phyloP scores from a whole-genome alignment of 208 protist species.

The Leishmania lainsoni region DNA sequence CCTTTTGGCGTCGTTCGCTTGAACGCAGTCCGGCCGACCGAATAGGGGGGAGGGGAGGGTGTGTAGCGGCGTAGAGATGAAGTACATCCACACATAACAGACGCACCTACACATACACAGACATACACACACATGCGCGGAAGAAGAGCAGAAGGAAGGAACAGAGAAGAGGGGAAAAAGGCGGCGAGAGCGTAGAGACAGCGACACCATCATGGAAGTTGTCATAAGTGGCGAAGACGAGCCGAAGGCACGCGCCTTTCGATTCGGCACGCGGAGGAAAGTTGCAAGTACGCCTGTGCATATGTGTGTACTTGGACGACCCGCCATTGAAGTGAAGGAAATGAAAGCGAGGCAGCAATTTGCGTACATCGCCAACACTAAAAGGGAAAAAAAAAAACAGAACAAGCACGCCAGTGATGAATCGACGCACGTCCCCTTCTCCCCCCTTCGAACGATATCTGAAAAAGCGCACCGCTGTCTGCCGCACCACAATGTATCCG shows the following conservation, averaged over 20 bases:
- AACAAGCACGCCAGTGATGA: background rate
- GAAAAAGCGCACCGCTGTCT: background rate
- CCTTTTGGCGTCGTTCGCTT: background rate
- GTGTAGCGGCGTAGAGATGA: background rate
- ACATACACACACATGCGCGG: background rate
- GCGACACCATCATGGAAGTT: background rate
- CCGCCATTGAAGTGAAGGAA: background rate
- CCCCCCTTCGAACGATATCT: background rate
- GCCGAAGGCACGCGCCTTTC: background rate
- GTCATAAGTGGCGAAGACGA: background rate
- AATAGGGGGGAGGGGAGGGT: background rate
- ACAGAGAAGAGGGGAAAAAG: slow-evolving; percentile 7
- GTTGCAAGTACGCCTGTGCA: background rate
- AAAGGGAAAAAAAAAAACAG: too few relatives aligned
- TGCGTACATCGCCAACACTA: background rate
- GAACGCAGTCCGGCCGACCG: background rate
- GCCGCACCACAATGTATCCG: background rate
- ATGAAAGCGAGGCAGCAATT: background rate
- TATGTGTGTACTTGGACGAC: background rate
- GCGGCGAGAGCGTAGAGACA: background rate
- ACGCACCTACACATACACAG: background rate
- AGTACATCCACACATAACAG: background rate
- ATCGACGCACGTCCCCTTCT: background rate
- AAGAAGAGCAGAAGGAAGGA: background rate
- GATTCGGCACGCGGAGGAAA: background rate